Evolutionary conservation across 192 early-diverging fungal species (phyloP).

Genomic region (Funneliformis geosporum): DNA sequence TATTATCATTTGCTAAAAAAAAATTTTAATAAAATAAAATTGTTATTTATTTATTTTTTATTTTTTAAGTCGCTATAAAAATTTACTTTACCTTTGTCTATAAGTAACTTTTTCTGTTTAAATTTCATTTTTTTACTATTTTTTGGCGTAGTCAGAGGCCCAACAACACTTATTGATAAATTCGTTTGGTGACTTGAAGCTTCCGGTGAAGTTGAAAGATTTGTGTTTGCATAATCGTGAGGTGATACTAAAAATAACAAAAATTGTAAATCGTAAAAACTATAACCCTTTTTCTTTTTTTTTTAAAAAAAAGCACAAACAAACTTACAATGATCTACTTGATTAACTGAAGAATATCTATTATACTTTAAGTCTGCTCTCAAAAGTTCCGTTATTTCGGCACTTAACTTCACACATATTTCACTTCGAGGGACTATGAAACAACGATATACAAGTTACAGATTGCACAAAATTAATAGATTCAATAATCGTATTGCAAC

Average conservation of each 20-base stretch:
- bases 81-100: slow-evolving; percentile 57
- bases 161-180: slow-evolving; percentile 46
- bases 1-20: slow-evolving; percentile 53
- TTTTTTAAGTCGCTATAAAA: slow-evolving; percentile 28
- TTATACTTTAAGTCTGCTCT: slow-evolving; percentile 54
- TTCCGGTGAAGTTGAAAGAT: slow-evolving; percentile 40
- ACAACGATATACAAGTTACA: neutral
- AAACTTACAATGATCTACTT: slow-evolving; percentile 31
- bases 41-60: no score
- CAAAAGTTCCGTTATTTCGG: slow-evolving; percentile 69
- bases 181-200: slow-evolving; percentile 40
- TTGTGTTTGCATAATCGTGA: slow-evolving; percentile 34
- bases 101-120: slow-evolving; percentile 56
- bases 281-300: no score
- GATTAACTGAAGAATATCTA: slow-evolving; percentile 39
- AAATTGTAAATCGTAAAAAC: slow-evolving; percentile 21
- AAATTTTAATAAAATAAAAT: slow-evolving; percentile 1
- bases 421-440: slow-evolving; percentile 51
- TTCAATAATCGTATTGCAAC: no score
- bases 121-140: slow-evolving; percentile 57
- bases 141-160: slow-evolving; percentile 46
- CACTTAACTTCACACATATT: slow-evolving; percentile 57
- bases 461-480: neutral
- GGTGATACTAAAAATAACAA: slow-evolving; percentile 19
- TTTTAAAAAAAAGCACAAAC: slow-evolving; percentile 24